A percentile compares a stretch with the other conserved stretches of the same genome.
phyloP scores from a whole-genome alignment of 768 basidiomycete species.

The Phlebiopsis gigantea region DNA sequence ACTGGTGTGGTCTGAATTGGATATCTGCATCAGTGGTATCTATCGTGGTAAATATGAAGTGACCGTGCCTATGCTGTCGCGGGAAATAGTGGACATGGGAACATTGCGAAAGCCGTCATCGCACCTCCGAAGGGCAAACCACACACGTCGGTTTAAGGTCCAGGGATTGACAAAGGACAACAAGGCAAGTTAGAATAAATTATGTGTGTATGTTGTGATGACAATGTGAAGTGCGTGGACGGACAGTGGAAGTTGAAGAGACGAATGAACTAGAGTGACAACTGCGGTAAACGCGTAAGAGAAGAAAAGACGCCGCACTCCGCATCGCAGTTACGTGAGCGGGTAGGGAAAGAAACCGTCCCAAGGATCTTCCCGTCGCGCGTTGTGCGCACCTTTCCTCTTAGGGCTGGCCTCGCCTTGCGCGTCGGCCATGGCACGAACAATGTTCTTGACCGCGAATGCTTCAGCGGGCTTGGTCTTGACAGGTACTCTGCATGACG shows the following conservation, averaged over 20 bases:
- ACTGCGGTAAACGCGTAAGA: not conserved
- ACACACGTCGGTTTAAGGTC: too few species aligned
- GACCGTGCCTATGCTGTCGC: too few species aligned
- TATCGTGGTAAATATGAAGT: too few species aligned
- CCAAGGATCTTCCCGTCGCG: conserved; percentile 14
- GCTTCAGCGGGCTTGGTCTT: conserved; percentile 49
- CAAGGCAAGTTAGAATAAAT: not conserved
- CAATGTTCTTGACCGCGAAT: conserved; percentile 55
- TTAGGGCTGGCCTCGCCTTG: conserved; percentile 43
- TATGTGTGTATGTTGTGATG: not conserved
- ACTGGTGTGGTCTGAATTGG: too few species aligned
- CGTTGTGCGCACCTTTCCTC: not conserved
- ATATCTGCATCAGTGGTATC: too few species aligned
- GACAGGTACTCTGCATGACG: conserved; percentile 54
- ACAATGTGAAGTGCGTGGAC: not conserved
- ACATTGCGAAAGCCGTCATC: too few species aligned
- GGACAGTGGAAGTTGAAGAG: too few species aligned
- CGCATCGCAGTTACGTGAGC: not conserved
- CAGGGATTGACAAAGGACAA: too few species aligned
- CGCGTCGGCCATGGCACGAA: conserved; percentile 43
- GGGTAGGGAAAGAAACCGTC: conserved; percentile 20
- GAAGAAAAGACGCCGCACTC: not conserved
- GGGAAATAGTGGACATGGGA: too few species aligned
- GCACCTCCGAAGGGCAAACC: too few species aligned
- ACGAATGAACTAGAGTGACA: not conserved